phyloP scores from a whole-genome alignment of 2,329 filamentous ascomycete genomes.

The Leptographium galeiforme region DNA sequence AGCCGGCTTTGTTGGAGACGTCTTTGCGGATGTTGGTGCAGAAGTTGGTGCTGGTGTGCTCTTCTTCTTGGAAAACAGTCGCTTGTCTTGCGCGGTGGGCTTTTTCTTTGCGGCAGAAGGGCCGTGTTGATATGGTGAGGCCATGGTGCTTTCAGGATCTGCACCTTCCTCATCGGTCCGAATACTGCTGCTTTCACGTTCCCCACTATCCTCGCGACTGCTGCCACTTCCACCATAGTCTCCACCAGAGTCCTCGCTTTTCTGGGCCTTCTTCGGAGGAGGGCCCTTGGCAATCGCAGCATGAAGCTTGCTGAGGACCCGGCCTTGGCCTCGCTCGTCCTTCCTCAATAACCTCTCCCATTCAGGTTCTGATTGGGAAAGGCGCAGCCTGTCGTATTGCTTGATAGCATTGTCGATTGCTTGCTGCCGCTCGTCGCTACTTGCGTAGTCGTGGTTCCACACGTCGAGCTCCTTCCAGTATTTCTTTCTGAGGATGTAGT shows the following conservation, averaged over 20 bases:
- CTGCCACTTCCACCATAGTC: slow-evolving; percentile 19
- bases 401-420: slow-evolving; percentile 48
- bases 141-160: slow-evolving; percentile 2
- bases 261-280: slow-evolving; percentile 36
- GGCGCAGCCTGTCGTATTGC: slow-evolving; percentile 44
- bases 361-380: slow-evolving; percentile 40
- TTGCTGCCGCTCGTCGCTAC: slow-evolving; percentile 39
- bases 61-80: slow-evolving; percentile 31
- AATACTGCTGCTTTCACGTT: slow-evolving; percentile 5
- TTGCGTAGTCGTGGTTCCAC: slow-evolving; percentile 45
- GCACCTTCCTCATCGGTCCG: slow-evolving; percentile 16
- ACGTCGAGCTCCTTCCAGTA: slow-evolving; percentile 53
- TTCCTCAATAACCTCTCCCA: slow-evolving; percentile 49
- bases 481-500: slow-evolving; percentile 41
- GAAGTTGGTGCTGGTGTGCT: slow-evolving; percentile 8
- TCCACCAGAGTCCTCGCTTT: slow-evolving; percentile 30
- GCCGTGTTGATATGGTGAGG: slow-evolving; percentile 24
- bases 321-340: slow-evolving; percentile 45
- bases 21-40: not conserved
- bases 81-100: slow-evolving; percentile 39
- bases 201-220: slow-evolving; percentile 26
- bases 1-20: slow-evolving; percentile 18
- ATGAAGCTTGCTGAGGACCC: slow-evolving; percentile 48
- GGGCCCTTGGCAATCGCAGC: slow-evolving; percentile 39
- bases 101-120: slow-evolving; percentile 30